Conservation (phyloP, 352 stramenopile genomes). For the Phytopythium mirpurense region DNA sequence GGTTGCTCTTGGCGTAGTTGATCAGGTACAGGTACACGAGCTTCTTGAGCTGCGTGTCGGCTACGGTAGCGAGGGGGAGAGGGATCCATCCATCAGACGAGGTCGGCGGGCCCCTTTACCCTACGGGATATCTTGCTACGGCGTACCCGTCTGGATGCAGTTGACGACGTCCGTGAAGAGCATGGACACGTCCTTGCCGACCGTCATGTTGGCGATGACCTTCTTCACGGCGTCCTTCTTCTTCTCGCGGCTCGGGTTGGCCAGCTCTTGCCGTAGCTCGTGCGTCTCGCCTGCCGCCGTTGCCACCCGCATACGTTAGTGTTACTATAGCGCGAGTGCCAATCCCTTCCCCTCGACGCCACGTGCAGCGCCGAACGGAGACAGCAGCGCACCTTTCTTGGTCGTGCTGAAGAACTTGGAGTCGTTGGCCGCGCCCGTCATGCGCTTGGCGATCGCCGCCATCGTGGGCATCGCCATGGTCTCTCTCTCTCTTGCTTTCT, state of each 20-base stretch:
- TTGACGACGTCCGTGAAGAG: conserved; percentile 99
- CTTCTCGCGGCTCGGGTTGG: conserved; percentile 94
- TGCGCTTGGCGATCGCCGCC: conserved; percentile 84
- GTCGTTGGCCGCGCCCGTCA: conserved; percentile 91
- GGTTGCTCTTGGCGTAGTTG: conserved; percentile 99
- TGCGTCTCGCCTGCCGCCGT: conserved; percentile 87
- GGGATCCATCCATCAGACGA: too few species aligned
- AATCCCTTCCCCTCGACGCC: too few species aligned
- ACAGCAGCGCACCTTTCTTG: conserved; percentile 93
- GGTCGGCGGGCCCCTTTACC: too few species aligned
- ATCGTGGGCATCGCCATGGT: conserved; percentile 84
- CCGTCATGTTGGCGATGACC: conserved; percentile 99
- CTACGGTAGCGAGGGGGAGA: conserved; percentile 23
- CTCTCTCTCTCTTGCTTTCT: background rate
- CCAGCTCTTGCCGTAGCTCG: conserved; percentile 96
- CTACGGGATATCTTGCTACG: too few species aligned
- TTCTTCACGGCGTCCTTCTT: conserved; percentile 99
- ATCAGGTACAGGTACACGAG: conserved; percentile 99
- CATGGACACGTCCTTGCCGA: conserved; percentile 98
- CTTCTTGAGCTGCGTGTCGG: conserved; percentile 99
- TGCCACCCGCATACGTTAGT: too few species aligned
- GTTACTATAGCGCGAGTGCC: too few species aligned
- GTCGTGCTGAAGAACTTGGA: conserved; percentile 99
- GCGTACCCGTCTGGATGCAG: conserved; percentile 96
- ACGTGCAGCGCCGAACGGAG: too few species aligned